These are phyloP conservation scores for Entrophospora sp. DNA, from an alignment of 192 early-diverging fungal species.

Conservation along the genomic window DNA sequence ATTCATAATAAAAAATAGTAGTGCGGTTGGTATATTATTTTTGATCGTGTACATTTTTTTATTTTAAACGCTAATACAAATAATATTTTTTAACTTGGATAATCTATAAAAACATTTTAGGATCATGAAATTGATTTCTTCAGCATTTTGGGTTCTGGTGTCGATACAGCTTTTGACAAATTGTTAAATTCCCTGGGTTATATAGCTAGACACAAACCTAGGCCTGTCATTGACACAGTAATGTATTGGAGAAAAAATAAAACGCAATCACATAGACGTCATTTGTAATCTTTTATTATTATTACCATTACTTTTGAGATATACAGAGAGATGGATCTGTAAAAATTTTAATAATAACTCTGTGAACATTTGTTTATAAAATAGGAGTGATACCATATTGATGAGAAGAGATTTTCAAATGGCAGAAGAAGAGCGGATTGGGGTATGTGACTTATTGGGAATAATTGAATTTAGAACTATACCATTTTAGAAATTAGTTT, in stretches of 20 bases:
- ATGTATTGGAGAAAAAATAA: conserved; percentile 68
- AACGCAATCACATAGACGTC: conserved; percentile 23
- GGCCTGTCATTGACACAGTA: conserved; percentile 71
- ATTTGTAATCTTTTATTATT: background rate
- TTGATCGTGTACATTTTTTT: background rate
- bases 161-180: conserved; percentile 75
- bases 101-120: no score
- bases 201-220: conserved; percentile 75
- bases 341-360: no score
- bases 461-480: no score
- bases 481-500: no score
- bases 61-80: background rate
- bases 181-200: conserved; percentile 69
- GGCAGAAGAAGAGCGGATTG: no score
- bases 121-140: conserved; percentile 59
- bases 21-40: conserved; percentile 24
- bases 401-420: no score
- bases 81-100: no score
- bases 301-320: no score
- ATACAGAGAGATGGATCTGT: no score
- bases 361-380: no score
- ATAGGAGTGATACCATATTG: no score
- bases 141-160: conserved; percentile 49
- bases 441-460: no score
- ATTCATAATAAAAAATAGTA: conserved; percentile 31